These are phyloP conservation scores for Aspergillus sclerotioniger DNA, from an alignment of 495 filamentous ascomycete genomes.

Conservation along the genomic window DNA sequence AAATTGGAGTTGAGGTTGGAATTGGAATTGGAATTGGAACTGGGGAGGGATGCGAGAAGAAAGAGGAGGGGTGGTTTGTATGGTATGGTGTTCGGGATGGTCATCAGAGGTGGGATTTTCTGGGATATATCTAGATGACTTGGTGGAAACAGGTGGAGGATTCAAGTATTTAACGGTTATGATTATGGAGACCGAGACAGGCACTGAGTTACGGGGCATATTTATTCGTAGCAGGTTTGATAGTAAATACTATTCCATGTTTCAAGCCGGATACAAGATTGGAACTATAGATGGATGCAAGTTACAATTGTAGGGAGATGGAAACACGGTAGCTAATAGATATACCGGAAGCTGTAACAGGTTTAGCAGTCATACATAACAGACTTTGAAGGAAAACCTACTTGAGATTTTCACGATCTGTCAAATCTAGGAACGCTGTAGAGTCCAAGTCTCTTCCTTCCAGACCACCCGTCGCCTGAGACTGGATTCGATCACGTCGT, in stretches of 20 bases:
- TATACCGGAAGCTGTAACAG: conserved; percentile 6
- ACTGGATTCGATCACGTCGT: conserved; percentile 52
- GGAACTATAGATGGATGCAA: not conserved
- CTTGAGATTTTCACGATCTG: conserved; percentile 58
- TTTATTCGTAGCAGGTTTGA: too few relatives aligned
- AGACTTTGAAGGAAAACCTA: conserved; percentile 19
- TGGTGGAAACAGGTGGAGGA: too few relatives aligned
- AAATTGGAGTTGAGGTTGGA: not conserved
- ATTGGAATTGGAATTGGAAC: too few relatives aligned
- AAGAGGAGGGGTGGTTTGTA: too few relatives aligned
- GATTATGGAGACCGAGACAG: not conserved
- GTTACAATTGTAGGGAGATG: not conserved
- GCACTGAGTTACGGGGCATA: not conserved
- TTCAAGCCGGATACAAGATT: too few relatives aligned
- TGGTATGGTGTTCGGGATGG: too few relatives aligned
- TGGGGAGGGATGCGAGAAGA: too few relatives aligned
- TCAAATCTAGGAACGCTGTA: conserved; percentile 60
- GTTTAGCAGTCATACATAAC: not conserved
- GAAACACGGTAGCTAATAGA: not conserved
- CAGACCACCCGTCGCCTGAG: conserved; percentile 45
- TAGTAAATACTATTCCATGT: too few relatives aligned
- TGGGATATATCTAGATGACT: too few relatives aligned
- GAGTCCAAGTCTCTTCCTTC: conserved; percentile 51
- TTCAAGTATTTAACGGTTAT: not conserved
- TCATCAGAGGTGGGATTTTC: too few relatives aligned